These are phyloP conservation scores for Blastomyces percursus DNA, from an alignment of 2,329 filamentous ascomycete species.

Conservation along the genomic window DNA sequence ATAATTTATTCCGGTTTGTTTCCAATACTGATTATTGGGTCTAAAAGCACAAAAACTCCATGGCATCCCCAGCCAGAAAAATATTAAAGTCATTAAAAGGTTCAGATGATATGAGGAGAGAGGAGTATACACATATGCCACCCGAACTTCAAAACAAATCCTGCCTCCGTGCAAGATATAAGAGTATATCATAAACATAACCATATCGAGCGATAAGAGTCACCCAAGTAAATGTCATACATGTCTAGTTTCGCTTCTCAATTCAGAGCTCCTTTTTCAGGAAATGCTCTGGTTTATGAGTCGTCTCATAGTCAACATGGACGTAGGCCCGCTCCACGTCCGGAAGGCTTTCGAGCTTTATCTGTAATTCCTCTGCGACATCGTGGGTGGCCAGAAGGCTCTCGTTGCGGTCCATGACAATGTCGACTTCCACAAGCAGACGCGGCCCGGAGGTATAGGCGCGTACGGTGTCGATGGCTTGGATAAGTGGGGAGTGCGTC, in stretches of 20 bases:
- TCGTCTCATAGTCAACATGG: constrained; percentile 94
- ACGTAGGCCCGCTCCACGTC: constrained; percentile 92
- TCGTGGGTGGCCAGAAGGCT: constrained; percentile 75
- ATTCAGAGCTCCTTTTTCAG: constrained; percentile 52
- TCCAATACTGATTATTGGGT: neutral
- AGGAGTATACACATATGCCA: neutral
- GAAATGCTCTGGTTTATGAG: constrained; percentile 80
- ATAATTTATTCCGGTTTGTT: neutral
- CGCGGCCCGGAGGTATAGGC: constrained; percentile 84
- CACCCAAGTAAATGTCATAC: too few species aligned
- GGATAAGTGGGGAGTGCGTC: constrained; percentile 73
- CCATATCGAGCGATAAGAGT: neutral
- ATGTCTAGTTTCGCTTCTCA: neutral
- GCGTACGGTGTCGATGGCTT: constrained; percentile 85
- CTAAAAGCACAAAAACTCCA: neutral
- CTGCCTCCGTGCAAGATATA: neutral
- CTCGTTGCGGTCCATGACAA: constrained; percentile 74
- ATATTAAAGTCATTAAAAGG: neutral
- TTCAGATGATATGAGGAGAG: neutral
- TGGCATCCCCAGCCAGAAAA: neutral
- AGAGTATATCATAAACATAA: neutral
- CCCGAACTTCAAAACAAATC: neutral
- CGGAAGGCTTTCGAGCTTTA: constrained; percentile 83
- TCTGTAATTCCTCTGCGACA: constrained; percentile 84
- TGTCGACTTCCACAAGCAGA: constrained; percentile 88